Conservation (phyloP, 192 early-diverging fungal species). For the Coemansia javaensis region DNA sequence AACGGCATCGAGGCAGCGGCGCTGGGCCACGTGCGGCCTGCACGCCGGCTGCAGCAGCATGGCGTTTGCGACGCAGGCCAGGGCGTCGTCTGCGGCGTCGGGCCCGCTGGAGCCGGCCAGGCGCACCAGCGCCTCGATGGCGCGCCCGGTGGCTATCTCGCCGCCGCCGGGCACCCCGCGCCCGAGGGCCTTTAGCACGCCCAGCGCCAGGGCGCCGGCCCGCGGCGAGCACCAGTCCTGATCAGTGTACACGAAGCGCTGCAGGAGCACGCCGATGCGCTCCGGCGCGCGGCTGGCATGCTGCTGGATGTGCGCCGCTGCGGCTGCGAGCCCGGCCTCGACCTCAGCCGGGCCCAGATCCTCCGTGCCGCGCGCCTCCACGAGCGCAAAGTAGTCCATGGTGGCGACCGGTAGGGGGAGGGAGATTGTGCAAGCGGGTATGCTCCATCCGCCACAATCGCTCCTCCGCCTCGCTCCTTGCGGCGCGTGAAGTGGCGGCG, state of each 20-base stretch:
- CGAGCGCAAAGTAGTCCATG: constrained; percentile 28
- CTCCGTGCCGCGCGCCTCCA: not conserved
- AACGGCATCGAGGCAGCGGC: constrained; percentile 6
- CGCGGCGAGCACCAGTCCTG: constrained; percentile 16
- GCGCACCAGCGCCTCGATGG: constrained; percentile 15
- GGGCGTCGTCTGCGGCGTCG: constrained; percentile 13
- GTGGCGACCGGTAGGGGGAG: not conserved
- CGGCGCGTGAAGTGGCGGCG: no score
- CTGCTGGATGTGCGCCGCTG: constrained; percentile 1
- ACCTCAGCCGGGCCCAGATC: constrained; percentile 3
- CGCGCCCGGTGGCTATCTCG: constrained; percentile 13
- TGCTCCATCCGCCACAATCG: no score
- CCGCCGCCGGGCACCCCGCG: constrained; percentile 11
- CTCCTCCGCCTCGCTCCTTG: no score
- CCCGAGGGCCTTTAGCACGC: constrained; percentile 27
- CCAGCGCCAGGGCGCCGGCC: constrained; percentile 21
- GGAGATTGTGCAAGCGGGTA: no score
- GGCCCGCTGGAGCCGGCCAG: constrained; percentile 3
- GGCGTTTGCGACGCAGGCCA: constrained; percentile 44
- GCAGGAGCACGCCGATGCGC: constrained; percentile 4
- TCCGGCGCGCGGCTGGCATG: not conserved
- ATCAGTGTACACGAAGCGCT: constrained; percentile 32
- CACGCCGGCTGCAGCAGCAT: constrained; percentile 28
- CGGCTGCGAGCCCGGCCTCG: constrained; percentile 18
- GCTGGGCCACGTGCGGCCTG: constrained; percentile 7